Conservation (phyloP, 2,329 filamentous ascomycete species). For the Trichoderma sp. region DNA sequence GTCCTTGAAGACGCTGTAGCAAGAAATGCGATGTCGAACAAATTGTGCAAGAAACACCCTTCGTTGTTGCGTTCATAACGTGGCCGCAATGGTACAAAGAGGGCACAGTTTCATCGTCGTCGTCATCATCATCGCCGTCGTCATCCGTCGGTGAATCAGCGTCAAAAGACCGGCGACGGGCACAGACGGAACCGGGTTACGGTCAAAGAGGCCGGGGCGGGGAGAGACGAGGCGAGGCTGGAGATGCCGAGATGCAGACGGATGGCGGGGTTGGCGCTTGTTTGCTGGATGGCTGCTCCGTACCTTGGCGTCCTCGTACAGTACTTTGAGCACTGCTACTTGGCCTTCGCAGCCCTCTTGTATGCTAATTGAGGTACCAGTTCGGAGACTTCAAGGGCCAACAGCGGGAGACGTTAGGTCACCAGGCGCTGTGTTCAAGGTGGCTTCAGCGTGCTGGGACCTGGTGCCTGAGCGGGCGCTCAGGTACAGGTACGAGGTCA, state of each 20-base stretch:
- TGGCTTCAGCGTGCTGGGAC: not conserved
- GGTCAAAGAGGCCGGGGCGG: not conserved
- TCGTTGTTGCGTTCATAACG: not conserved
- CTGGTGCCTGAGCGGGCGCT: constrained; percentile 14
- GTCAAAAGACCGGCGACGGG: not conserved
- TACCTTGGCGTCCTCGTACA: too few relatives aligned
- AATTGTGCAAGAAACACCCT: not conserved
- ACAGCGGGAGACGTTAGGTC: not conserved
- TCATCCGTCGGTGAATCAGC: not conserved
- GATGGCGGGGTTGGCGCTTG: constrained; percentile 2
- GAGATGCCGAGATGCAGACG: constrained; percentile 4
- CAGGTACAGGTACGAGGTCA: not conserved
- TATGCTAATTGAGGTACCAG: not conserved
- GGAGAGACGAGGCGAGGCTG: constrained; percentile 3
- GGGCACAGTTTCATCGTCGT: not conserved
- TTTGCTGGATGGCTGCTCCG: not conserved
- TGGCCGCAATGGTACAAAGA: too few relatives aligned
- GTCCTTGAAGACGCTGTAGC: not conserved
- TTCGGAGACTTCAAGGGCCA: not conserved
- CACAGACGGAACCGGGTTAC: not conserved
- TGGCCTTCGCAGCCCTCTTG: too few relatives aligned
- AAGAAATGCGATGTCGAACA: not conserved
- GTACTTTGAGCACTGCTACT: too few relatives aligned
- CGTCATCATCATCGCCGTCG: not conserved
- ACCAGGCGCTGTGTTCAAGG: not conserved